Percentiles rank a stretch among this genome's conserved stretches.
These are phyloP conservation scores for Cordyceps farinosa DNA, from an alignment of 2,329 filamentous ascomycete species.

Conservation along the genomic window DNA sequence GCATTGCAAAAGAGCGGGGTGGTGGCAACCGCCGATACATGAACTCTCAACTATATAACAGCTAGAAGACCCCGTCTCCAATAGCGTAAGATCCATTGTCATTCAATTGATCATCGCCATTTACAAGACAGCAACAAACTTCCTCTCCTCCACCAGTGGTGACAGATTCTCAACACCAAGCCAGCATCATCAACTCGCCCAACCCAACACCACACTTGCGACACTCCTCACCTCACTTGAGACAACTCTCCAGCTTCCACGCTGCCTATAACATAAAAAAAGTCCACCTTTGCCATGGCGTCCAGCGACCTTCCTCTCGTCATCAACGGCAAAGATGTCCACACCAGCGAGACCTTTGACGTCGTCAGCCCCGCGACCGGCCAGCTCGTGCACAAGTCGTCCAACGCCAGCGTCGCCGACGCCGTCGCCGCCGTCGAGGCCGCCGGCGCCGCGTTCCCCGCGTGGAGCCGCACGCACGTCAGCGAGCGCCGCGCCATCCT, in stretches of 20 bases:
- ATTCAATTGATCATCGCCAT: neutral
- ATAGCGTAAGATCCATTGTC: neutral
- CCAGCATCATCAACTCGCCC: too few species aligned
- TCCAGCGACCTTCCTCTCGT: conserved; percentile 35
- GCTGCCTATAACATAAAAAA: too few species aligned
- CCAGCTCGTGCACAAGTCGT: conserved; percentile 42
- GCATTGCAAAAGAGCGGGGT: neutral
- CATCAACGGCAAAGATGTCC: conserved; percentile 43
- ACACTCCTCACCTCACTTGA: too few species aligned
- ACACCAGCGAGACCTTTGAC: conserved; percentile 46
- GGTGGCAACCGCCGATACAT: neutral
- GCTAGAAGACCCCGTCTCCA: neutral
- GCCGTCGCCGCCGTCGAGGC: conserved; percentile 50
- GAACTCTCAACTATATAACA: neutral
- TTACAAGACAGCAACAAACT: too few species aligned
- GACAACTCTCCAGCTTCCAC: neutral
- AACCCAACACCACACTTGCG: neutral
- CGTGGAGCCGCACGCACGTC: conserved; percentile 64
- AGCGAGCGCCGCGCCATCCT: conserved; percentile 64
- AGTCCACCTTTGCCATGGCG: neutral
- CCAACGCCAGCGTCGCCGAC: conserved; percentile 31
- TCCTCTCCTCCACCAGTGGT: too few species aligned
- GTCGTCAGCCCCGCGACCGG: conserved; percentile 55
- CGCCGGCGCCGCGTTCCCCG: conserved; percentile 64
- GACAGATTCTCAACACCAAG: too few species aligned